A percentile compares a stretch with the other conserved stretches of the same genome.
These are phyloP conservation scores for Penicillium paradoxum DNA, from an alignment of 495 filamentous ascomycete species.

Conservation along the genomic window DNA sequence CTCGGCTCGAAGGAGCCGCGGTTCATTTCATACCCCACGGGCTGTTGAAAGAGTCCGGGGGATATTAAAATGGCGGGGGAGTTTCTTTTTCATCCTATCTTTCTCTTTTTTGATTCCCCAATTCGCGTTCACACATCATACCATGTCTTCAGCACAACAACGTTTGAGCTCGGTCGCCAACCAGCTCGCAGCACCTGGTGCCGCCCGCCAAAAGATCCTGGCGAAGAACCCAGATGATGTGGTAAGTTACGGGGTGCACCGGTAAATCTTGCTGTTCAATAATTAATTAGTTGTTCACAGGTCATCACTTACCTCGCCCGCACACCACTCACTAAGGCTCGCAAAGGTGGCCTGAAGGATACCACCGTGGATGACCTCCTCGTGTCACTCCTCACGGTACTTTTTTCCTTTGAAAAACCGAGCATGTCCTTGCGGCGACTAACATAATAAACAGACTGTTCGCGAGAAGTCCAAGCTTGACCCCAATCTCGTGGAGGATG, in stretches of 20 bases:
- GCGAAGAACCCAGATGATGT: constrained; percentile 43
- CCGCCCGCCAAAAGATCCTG: constrained; percentile 32
- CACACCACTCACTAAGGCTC: constrained; percentile 72
- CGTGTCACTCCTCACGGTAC: constrained; percentile 70
- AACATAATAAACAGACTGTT: constrained; percentile 39
- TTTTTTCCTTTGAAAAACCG: constrained; percentile 24
- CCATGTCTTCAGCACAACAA: constrained; percentile 44
- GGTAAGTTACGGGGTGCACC: constrained; percentile 22
- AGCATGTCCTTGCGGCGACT: background rate
- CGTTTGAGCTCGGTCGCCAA: constrained; percentile 37
- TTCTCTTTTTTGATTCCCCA: background rate
- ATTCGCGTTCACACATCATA: background rate
- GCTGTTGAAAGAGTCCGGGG: background rate
- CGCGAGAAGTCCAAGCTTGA: constrained; percentile 71
- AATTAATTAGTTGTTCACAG: constrained; percentile 17
- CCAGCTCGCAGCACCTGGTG: constrained; percentile 31
- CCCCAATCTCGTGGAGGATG: constrained; percentile 82
- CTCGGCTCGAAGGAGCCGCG: constrained; percentile 16
- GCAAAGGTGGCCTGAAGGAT: constrained; percentile 89
- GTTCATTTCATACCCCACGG: constrained; percentile 4
- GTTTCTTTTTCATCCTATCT: background rate
- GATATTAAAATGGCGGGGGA: background rate
- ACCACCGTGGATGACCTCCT: constrained; percentile 78
- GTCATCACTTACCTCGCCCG: constrained; percentile 83
- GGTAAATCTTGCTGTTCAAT: background rate